Evolutionary conservation across 2,329 filamentous ascomycete genomes (phyloP).

Genomic region (Colletotrichum chlorophyti): DNA sequence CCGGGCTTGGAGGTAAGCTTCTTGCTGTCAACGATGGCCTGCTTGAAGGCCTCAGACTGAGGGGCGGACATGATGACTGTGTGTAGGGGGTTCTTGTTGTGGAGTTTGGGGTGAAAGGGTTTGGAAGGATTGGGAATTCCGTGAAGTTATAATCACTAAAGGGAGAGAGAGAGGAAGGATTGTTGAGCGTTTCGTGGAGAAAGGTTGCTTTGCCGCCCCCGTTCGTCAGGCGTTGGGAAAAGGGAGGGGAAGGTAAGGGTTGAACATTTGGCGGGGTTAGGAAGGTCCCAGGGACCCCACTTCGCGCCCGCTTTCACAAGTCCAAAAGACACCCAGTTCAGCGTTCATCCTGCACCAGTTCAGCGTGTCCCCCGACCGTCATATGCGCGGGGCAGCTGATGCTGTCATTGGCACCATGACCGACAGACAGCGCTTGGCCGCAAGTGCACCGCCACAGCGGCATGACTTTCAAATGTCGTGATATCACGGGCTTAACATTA

Average conservation of each 20-base stretch:
- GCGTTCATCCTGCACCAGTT: too few relatives aligned
- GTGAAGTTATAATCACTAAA: constrained; percentile 1
- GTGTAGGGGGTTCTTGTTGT: constrained; percentile 10
- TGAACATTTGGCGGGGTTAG: constrained; percentile 27
- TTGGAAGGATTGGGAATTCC: neutral
- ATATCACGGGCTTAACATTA: too few relatives aligned
- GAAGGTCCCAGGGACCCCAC: constrained; percentile 17
- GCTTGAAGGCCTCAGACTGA: constrained; percentile 57
- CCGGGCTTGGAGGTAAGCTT: constrained; percentile 71
- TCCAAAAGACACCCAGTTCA: too few relatives aligned
- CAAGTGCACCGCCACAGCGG: constrained; percentile 25
- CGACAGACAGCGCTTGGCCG: neutral
- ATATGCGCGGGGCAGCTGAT: constrained; percentile 29
- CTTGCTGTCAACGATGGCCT: constrained; percentile 68
- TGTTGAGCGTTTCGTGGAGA: constrained; percentile 25
- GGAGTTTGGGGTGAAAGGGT: neutral
- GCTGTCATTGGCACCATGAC: constrained; percentile 17
- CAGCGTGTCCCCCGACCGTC: too few relatives aligned
- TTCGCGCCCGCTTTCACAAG: constrained; percentile 23
- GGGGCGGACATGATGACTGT: constrained; percentile 46
- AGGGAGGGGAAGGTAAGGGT: constrained; percentile 14
- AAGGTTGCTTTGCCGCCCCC: too few relatives aligned
- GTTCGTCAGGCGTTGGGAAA: constrained; percentile 16
- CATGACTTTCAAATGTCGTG: too few relatives aligned
- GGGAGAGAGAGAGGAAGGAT: neutral